Base-by-base conservation (phyloP, 345 rosid species). In the Cochlearia excelsa region DNA sequence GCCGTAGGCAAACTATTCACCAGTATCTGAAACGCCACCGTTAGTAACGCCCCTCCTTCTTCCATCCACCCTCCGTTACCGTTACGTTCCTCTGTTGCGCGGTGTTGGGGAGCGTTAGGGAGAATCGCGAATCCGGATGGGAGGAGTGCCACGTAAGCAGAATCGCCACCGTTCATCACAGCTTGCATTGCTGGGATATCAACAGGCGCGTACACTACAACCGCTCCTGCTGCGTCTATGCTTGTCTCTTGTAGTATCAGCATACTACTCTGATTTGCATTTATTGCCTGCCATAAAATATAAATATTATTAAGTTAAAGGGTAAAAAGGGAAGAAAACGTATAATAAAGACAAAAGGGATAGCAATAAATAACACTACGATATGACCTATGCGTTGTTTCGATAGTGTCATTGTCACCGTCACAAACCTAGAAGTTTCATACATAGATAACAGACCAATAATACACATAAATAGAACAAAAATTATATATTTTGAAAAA, bases 121-220 rank as follows among this genome's bases (percentile, higher is more conserved):
- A 84, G 82, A 53, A 94, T 80, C 3, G 97, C 85, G 33, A 94
- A 94, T 9, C 99, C 99, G 0, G 97, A 94, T 0, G 99, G 97
- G 0, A 94, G 84, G 1, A 94, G 78, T 0, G 99, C 96, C 56
- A 94, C 95, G 81, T 85, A 90, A 11, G 95, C 82, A 0, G 99
- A 85, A 80, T 94, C 99, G 0, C 95, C 96, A 48, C 99, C 97
- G 75, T 84, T 87, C 97, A 90, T 90, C 1, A 94, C 97, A 9
- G 81, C 79, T 71, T 82, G 95, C 99, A 94, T 94, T 52, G 97
- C 95, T 0, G 96, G 90, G 1, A 90, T 80, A 78, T 94, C 99
- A 16, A 94, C 97, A 2, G 99, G 99, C 28, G 96, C 97, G 92
- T 94, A 90, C 37, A 94, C 99, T 3, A 94, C 95, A 69, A 87